A percentile compares a stretch with the other conserved stretches of the same genome.
Evolutionary conservation across 2,329 filamentous ascomycete species (phyloP).

Genomic region (Alternaria atra): DNA sequence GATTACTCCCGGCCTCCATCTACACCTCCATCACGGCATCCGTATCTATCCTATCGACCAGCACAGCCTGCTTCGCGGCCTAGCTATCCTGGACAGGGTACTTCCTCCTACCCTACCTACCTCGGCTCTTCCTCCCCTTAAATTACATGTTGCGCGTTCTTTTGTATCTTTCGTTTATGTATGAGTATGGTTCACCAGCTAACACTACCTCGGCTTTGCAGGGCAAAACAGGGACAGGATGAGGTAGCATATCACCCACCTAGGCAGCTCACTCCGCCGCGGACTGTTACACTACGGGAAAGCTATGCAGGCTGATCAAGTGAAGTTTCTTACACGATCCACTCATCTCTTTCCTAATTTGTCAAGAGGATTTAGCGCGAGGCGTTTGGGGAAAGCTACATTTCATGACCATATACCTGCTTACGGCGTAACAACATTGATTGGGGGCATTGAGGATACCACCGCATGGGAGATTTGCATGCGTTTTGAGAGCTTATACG

Average conservation of each 20-base stretch:
- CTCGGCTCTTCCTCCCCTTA: conserved; percentile 40
- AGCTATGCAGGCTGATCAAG: conserved; percentile 2
- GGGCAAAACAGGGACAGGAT: conserved; percentile 46
- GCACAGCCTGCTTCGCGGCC: conserved; percentile 33
- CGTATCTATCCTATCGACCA: conserved; percentile 32
- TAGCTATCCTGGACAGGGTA: conserved; percentile 36
- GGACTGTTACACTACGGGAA: not conserved
- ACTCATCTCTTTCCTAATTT: conserved; percentile 19
- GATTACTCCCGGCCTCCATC: conserved; percentile 35
- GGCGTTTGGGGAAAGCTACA: conserved; percentile 25
- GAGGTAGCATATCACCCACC: conserved; percentile 5
- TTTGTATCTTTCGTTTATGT: conserved; percentile 24
- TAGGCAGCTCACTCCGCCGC: conserved; percentile 1
- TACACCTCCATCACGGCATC: conserved; percentile 24
- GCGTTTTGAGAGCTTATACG: conserved; percentile 1
- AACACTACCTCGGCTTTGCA: conserved; percentile 30
- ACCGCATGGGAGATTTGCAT: conserved; percentile 20
- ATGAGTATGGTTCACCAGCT: conserved; percentile 31
- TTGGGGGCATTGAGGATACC: conserved; percentile 27
- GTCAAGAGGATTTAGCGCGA: conserved; percentile 29
- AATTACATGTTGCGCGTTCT: conserved; percentile 19
- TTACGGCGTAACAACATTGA: conserved; percentile 20
- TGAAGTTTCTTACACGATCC: conserved; percentile 11
- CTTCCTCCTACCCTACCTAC: conserved; percentile 37
- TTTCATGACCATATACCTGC: conserved; percentile 23